Evolutionary conservation across 495 filamentous ascomycete genomes (phyloP).

Genomic region (Xylaria grammica): DNA sequence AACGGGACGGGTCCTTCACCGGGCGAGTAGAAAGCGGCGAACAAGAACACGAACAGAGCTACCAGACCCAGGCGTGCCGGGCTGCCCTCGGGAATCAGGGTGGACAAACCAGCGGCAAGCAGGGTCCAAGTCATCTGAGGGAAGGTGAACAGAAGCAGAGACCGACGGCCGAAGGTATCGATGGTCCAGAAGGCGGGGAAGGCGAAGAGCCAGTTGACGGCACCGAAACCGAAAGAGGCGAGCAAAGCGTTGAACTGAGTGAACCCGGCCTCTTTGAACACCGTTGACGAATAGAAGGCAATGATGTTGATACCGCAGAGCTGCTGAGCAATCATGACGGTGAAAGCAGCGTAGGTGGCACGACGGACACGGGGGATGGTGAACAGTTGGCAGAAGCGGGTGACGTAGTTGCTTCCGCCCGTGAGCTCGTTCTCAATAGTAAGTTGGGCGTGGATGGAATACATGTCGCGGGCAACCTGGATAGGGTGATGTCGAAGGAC

Average conservation of each 20-base stretch:
- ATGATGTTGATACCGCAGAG: slow-evolving; percentile 89
- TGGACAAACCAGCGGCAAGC: slow-evolving; percentile 73
- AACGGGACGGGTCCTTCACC: slow-evolving; percentile 86
- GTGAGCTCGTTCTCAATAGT: slow-evolving; percentile 47
- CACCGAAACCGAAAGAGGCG: slow-evolving; percentile 78
- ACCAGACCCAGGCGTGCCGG: slow-evolving; percentile 51
- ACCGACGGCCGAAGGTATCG: slow-evolving; percentile 80
- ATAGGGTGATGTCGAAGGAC: slow-evolving; percentile 67
- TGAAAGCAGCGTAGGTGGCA: slow-evolving; percentile 64
- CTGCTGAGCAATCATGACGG: slow-evolving; percentile 81
- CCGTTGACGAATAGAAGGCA: slow-evolving; percentile 81
- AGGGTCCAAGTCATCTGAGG: slow-evolving; percentile 84
- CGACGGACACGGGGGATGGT: slow-evolving; percentile 64
- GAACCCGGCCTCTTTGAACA: slow-evolving; percentile 70
- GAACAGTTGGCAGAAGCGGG: slow-evolving; percentile 62
- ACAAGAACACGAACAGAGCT: slow-evolving; percentile 74
- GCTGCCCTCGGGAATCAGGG: slow-evolving; percentile 64
- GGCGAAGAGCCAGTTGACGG: slow-evolving; percentile 84
- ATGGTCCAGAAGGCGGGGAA: slow-evolving; percentile 85
- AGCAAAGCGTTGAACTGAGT: slow-evolving; percentile 64
- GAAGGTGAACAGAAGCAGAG: slow-evolving; percentile 81
- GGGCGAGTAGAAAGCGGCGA: slow-evolving; percentile 74
- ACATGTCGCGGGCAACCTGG: slow-evolving; percentile 78
- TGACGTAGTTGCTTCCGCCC: slow-evolving; percentile 48
- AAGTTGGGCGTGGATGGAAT: slow-evolving; percentile 69